Conservation (phyloP, 805 yeast species). For the Metschnikowia lochheadii region DNA sequence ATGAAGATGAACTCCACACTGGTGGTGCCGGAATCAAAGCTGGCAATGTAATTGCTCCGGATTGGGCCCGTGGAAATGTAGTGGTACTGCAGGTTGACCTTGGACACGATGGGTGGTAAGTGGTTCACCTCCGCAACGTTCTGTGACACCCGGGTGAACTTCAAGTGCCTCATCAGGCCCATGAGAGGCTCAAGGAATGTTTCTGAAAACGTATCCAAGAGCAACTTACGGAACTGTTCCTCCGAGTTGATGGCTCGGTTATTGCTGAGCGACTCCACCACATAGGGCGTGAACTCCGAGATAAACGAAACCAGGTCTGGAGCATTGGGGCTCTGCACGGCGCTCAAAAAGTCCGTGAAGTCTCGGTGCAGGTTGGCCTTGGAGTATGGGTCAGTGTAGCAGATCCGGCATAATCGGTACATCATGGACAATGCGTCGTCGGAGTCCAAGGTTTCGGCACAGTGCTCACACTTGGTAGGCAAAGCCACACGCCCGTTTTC, state of each 20-base stretch:
- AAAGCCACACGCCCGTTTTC: conserved; percentile 15
- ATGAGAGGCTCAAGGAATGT: conserved; percentile 39
- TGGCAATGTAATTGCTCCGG: conserved; percentile 11
- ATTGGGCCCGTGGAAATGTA: conserved; percentile 18
- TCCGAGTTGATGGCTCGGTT: conserved; percentile 25
- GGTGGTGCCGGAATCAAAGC: conserved; percentile 10
- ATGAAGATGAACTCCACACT: conserved; percentile 16
- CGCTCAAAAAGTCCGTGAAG: conserved; percentile 25
- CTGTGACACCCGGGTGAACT: conserved; percentile 27
- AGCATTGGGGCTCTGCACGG: conserved; percentile 18
- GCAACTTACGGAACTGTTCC: conserved; percentile 31
- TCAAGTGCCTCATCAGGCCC: conserved; percentile 29
- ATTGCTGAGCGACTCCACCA: conserved; percentile 22
- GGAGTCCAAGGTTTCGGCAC: conserved; percentile 21
- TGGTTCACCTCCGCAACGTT: conserved; percentile 24
- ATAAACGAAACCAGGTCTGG: conserved; percentile 14
- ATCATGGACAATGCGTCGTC: conserved; percentile 23
- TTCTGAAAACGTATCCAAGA: conserved; percentile 32
- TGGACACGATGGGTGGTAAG: conserved; percentile 15
- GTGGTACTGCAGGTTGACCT: conserved; percentile 18
- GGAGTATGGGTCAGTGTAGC: conserved; percentile 29
- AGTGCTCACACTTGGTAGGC: conserved; percentile 27
- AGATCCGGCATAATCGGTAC: conserved; percentile 26
- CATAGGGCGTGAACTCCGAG: conserved; percentile 15
- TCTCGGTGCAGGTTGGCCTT: conserved; percentile 24